Evolutionary conservation across 176 grass and related monocot genomes (phyloP).

Genomic region (Typha latifolia): DNA sequence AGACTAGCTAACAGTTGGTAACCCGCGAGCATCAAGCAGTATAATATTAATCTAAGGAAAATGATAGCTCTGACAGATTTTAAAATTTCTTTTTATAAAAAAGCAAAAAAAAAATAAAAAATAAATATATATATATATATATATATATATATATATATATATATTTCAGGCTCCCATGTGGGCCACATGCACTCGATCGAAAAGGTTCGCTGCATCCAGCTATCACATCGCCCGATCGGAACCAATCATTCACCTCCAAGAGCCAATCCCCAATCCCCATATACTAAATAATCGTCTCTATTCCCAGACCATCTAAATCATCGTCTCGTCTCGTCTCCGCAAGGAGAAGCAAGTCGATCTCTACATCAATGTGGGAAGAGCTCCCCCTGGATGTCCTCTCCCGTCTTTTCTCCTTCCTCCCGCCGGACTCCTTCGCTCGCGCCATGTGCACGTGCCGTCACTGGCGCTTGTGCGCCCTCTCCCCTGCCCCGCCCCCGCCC

Average conservation of each 20-base stretch:
- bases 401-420: conserved; percentile 35
- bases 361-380: conserved; percentile 15
- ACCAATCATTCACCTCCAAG: conserved; percentile 2
- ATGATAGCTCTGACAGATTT: too few species aligned
- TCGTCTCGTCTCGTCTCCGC: neutral
- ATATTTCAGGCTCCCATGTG: neutral
- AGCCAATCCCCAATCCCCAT: too few species aligned
- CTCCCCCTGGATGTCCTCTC: conserved; percentile 23
- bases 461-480: conserved; percentile 17
- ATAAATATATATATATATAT: too few species aligned
- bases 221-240: neutral
- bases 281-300: too few species aligned
- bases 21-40: too few species aligned
- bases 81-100: too few species aligned
- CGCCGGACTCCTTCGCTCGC: conserved; percentile 23
- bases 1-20: too few species aligned
- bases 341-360: neutral
- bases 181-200: neutral
- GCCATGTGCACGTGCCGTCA: conserved; percentile 27
- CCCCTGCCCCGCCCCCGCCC: neutral
- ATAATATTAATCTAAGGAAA: too few species aligned
- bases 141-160: too few species aligned
- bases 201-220: neutral
- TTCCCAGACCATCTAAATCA: too few species aligned
- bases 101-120: too few species aligned